Conservation (phyloP, 164 flowering plant species). For the Berberis vulgaris region DNA sequence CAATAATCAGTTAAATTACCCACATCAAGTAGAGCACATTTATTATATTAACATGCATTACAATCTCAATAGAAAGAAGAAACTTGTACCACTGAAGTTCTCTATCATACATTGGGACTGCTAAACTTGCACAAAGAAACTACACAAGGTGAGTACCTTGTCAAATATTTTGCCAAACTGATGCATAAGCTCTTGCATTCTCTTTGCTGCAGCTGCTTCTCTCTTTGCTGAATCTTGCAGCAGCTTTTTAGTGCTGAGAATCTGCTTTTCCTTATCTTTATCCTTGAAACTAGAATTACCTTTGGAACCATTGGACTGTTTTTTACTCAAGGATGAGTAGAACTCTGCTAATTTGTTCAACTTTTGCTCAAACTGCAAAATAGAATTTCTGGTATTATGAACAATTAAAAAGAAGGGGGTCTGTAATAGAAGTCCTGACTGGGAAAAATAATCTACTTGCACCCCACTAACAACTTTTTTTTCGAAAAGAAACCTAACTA, state of each 20-base stretch:
- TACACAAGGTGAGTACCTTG: conserved; percentile 27
- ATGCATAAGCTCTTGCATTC: conserved; percentile 90
- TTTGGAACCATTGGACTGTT: conserved; percentile 38
- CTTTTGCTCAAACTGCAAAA: conserved; percentile 60
- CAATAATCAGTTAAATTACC: no score
- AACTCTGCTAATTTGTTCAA: conserved; percentile 61
- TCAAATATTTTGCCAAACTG: conserved; percentile 63
- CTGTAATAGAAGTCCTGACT: not conserved
- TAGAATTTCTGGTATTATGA: no score
- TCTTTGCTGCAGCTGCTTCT: conserved; percentile 60
- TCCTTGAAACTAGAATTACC: conserved; percentile 47
- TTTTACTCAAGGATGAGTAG: conserved; percentile 38
- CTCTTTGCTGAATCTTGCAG: conserved; percentile 53
- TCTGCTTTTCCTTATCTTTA: conserved; percentile 48
- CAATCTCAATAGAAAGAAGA: no score
- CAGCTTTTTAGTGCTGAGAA: conserved; percentile 39
- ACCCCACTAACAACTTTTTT: no score
- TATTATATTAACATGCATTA: no score
- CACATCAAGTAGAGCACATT: no score
- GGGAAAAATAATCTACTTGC: not conserved
- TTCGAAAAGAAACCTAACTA: no score
- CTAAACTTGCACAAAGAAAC: no score
- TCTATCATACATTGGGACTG: no score
- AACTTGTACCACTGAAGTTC: no score
- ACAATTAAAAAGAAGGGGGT: no score